Evolutionary conservation across 345 rosid species (phyloP), one percentile per base, ranked within the genome.

Genomic region (Lepidium aucheri): DNA sequence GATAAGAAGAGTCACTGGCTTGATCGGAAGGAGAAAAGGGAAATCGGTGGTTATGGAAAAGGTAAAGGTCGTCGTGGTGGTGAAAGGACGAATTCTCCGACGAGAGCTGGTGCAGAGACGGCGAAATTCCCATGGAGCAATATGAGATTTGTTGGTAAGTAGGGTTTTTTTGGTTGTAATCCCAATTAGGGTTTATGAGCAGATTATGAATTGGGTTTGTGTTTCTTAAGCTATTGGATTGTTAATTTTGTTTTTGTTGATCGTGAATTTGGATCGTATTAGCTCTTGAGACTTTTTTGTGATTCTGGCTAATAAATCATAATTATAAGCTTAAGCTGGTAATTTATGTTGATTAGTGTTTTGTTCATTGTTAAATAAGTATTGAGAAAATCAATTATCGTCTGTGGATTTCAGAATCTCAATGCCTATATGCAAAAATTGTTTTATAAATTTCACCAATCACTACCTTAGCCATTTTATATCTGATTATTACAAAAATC

Each of bases 121-220:
- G 83, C 72, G 8, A 88, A 85, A 78, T 84, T 88, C 53, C 93
- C 87, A 1, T 86, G 99, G 97, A 88, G 88, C 73, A 86, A 80
- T 75, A 83, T 86, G 95, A 81, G 74, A 67, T 77, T 60, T 42
- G 83, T 79, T 58, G 79, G 83, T 47, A 73, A 73, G 73, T 70
- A 59, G 59, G 68, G 45, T 0, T 38, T 51, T 52, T 9, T n/a
- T n/a, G n/a, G 1, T 8, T 16, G 3, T 35, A 18, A 42, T 67
- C 34, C 15, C 5, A 45, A 14, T 32, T 62, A 70, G 50, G 75
- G 69, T 71, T 71, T 28, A 55, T 36, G 76, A 28, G 41, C 32
- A 30, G 24, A 39, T 20, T 22, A 32, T 9, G 16, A 26, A 17
- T 1, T 54, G 75, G 42, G 16, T 46, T 63, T 63, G 52, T 45